A percentile compares a stretch with the other conserved stretches of the same genome.
These are phyloP conservation scores for Boletus subcaerulescens DNA, from an alignment of 768 basidiomycete species.

Conservation along the genomic window DNA sequence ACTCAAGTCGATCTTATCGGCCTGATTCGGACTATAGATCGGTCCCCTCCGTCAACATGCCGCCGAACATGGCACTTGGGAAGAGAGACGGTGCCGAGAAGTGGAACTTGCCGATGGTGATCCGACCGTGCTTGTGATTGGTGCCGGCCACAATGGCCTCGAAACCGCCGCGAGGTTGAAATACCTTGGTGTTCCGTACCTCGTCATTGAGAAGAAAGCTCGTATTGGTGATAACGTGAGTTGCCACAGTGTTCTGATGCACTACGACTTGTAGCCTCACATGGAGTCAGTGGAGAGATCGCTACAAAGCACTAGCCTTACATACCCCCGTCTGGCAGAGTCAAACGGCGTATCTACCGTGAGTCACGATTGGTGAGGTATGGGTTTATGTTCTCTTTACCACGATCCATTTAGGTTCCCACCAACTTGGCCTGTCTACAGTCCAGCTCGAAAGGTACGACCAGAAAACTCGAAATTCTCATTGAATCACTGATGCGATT, in stretches of 20 bases:
- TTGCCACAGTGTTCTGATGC: neutral
- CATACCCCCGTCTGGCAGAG: constrained; percentile 54
- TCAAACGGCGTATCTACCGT: constrained; percentile 56
- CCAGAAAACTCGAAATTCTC: too few relatives aligned
- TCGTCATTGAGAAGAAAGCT: constrained; percentile 54
- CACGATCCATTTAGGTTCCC: constrained; percentile 41
- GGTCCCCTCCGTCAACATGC: neutral
- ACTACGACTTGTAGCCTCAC: neutral
- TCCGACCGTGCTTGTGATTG: constrained; percentile 60
- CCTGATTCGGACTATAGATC: neutral
- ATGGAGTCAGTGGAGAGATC: constrained; percentile 45
- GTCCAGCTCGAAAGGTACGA: constrained; percentile 47
- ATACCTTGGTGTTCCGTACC: constrained; percentile 47
- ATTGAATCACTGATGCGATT: neutral
- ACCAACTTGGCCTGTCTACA: constrained; percentile 50
- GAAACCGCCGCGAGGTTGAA: constrained; percentile 63
- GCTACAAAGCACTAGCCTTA: constrained; percentile 56
- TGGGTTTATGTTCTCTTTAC: neutral
- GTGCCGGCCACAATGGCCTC: constrained; percentile 67
- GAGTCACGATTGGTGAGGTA: constrained; percentile 12
- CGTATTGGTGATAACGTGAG: constrained; percentile 47
- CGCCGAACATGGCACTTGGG: constrained; percentile 40
- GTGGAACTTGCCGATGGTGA: constrained; percentile 41
- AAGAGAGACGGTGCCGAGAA: constrained; percentile 24
- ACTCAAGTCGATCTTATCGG: neutral